Conservation (phyloP, 2,329 filamentous ascomycete species). For the Trichophyton schoenleinii region DNA sequence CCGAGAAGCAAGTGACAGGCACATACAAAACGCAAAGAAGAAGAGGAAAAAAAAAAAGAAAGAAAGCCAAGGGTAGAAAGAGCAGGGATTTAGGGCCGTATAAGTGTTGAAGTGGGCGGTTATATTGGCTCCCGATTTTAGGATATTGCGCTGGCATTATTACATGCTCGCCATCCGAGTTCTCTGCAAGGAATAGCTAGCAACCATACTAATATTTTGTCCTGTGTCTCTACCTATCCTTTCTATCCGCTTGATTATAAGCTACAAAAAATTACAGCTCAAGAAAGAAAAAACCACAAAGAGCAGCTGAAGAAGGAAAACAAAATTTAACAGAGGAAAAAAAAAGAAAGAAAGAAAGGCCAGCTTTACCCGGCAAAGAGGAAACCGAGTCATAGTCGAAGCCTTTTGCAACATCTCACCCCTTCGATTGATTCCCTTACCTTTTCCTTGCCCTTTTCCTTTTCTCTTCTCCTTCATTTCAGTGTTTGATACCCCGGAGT, state of each 20-base stretch:
- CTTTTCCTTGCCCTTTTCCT: not conserved
- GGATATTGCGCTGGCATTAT: conserved; percentile 22
- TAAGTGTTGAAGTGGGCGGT: not conserved
- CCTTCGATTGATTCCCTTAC: conserved; percentile 20
- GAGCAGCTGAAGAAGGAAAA: conserved; percentile 15
- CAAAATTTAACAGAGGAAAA: conserved; percentile 6
- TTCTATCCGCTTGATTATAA: conserved; percentile 4
- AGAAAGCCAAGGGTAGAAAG: not conserved
- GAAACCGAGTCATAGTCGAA: conserved; percentile 5
- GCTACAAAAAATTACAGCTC: not conserved
- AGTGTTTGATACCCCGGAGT: conserved; percentile 16
- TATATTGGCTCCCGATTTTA: conserved; percentile 15
- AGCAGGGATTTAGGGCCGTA: not conserved
- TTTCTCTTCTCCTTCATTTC: conserved; percentile 18
- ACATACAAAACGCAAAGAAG: not conserved
- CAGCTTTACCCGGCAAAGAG: conserved; percentile 9
- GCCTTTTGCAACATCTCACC: not conserved
- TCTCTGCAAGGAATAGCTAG: conserved; percentile 33
- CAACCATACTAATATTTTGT: conserved; percentile 29
- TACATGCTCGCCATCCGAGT: conserved; percentile 23
- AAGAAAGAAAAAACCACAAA: conserved; percentile 11
- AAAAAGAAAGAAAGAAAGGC: conserved; percentile 10
- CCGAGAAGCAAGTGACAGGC: conserved; percentile 2
- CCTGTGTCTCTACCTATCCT: conserved; percentile 11
- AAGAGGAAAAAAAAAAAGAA: too few relatives aligned